Evolutionary conservation across 2,329 filamentous ascomycete species (phyloP), one percentile per base, ranked within the genome.

Genomic region (Aspergillus brasiliensis): DNA sequence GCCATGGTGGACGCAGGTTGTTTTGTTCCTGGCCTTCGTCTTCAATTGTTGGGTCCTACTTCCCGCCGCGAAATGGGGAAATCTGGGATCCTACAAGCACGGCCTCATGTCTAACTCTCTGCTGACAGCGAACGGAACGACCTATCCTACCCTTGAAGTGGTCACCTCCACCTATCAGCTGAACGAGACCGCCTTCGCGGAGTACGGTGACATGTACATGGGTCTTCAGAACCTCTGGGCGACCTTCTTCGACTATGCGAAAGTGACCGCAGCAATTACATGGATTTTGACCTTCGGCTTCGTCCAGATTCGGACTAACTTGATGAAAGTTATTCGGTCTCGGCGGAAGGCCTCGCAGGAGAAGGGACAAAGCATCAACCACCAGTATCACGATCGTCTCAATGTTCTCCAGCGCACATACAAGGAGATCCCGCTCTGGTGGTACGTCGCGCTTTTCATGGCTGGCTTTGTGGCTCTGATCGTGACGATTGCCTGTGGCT

Each of bases 161-260:
- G 69, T 82, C 21, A 82, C 80, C 2, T 63, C 77, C 0, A 70
- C 78, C 47, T 77, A 76, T n/a, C 74, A 70, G 3, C 77, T 86
- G 61, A 86, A 86, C 61, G 73, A 78, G 56, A 80, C 78, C 3
- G 77, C 75, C 2, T 81, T 76, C 58, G 69, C 75, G n/a, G 66
- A 78, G 6, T 75, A 83, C 34, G 85, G 85, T 0, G 82, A 82
- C 2, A 76, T 84, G n/a, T 86, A 85, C 62, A 81, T 86, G 56
- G 83, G 85, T 1, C 74, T 83, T 0, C 86, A 87, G 61, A 79
- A 82, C 44, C 77, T 86, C 3, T 88, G 85, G 85, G 71, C 73
- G 3, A 84, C 84, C 62, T 86, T 86, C 72, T 87, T 86, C 69
- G 83, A 84, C 67, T 87, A 87, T 58, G 84, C 85, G 5, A 82